Evolutionary conservation across 2,329 filamentous ascomycete species (phyloP).

Genomic region (Fusarium sp.): DNA sequence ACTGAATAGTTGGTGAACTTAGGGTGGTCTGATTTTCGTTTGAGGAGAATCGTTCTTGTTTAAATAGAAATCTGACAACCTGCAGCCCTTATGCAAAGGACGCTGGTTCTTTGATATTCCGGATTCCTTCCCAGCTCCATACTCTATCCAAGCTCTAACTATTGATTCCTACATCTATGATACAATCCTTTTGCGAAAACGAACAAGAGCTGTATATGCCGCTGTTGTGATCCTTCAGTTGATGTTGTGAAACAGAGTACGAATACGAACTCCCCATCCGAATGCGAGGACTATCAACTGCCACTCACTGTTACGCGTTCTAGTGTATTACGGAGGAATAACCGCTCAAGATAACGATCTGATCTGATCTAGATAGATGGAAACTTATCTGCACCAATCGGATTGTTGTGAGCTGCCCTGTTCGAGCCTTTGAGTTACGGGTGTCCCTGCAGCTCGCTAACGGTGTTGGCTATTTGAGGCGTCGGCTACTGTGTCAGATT

Average conservation of each 20-base stretch:
- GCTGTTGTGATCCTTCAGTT: background rate
- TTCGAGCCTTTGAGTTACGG: background rate
- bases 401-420: background rate
- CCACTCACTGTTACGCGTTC: background rate
- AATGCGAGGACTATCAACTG: slow-evolving; percentile 17
- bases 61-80: slow-evolving; percentile 9
- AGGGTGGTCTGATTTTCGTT: background rate
- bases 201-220: slow-evolving; percentile 14
- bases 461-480: background rate
- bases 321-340: background rate
- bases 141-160: background rate
- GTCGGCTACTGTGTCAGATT: background rate
- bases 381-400: background rate
- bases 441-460: background rate
- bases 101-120: background rate
- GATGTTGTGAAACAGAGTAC: background rate
- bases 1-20: background rate
- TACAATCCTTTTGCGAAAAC: slow-evolving; percentile 25
- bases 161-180: background rate
- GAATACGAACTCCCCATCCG: slow-evolving; percentile 27
- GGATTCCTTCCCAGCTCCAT: background rate
- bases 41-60: background rate
- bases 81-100: background rate
- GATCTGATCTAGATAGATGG: slow-evolving; percentile 14
- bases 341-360: background rate